These are phyloP conservation scores for Metschnikowia lochheadii DNA, from an alignment of 805 yeast genomes.

Conservation along the genomic window DNA sequence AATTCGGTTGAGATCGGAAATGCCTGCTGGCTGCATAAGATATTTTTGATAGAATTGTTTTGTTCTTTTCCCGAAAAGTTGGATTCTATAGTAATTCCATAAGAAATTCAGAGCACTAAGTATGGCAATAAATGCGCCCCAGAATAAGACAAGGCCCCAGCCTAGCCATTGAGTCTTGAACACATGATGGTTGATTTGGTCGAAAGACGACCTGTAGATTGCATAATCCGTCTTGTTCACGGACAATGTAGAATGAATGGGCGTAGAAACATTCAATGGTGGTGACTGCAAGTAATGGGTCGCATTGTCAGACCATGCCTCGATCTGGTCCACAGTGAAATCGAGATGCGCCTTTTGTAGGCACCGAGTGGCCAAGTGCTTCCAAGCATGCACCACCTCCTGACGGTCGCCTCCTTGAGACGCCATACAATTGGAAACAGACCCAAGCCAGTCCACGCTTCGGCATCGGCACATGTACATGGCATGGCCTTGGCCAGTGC, in stretches of 20 bases:
- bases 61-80: conserved; percentile 7
- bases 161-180: conserved; percentile 20
- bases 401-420: conserved; percentile 10
- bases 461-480: conserved; percentile 18
- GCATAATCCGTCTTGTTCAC: conserved; percentile 12
- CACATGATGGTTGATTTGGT: conserved; percentile 19
- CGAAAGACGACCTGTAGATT: conserved; percentile 12
- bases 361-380: conserved; percentile 15
- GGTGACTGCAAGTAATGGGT: conserved; percentile 13
- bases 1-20: conserved; percentile 10
- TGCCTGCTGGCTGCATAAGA: conserved; percentile 6
- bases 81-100: conserved; percentile 11
- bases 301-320: conserved; percentile 13
- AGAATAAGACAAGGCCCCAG: conserved; percentile 17
- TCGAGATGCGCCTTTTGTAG: conserved; percentile 12
- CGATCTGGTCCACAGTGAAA: conserved; percentile 11
- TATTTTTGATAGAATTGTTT: conserved; percentile 12
- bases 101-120: conserved; percentile 11
- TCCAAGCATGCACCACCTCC: conserved; percentile 14
- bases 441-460: conserved; percentile 19
- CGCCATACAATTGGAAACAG: conserved; percentile 16
- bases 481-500: conserved; percentile 18
- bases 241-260: conserved; percentile 11
- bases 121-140: conserved; percentile 14
- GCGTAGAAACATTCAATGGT: conserved; percentile 7